Conservation (phyloP, 495 filamentous ascomycete genomes). For the Penicillium egyptiacum region DNA sequence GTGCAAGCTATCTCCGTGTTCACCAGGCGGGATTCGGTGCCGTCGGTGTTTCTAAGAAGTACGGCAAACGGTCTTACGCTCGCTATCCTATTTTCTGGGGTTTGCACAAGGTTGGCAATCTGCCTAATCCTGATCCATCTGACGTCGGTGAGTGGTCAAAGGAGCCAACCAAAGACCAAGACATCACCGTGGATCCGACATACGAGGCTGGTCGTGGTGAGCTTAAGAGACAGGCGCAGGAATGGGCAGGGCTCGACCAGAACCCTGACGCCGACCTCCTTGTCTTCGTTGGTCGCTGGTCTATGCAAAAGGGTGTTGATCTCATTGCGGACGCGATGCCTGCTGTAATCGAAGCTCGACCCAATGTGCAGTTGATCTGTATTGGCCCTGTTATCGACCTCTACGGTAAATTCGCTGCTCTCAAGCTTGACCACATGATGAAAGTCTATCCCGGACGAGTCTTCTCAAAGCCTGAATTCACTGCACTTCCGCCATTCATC, state of each 20-base stretch:
- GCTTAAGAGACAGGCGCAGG: constrained; percentile 69
- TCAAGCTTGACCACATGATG: constrained; percentile 75
- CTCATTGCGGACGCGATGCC: constrained; percentile 79
- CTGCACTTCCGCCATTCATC: constrained; percentile 70
- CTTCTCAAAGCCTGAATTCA: constrained; percentile 76
- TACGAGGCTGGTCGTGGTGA: constrained; percentile 60
- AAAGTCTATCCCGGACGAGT: constrained; percentile 70
- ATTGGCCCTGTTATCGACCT: constrained; percentile 76
- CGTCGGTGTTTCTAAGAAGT: constrained; percentile 72
- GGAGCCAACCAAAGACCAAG: constrained; percentile 49
- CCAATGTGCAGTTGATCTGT: constrained; percentile 67
- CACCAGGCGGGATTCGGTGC: constrained; percentile 75
- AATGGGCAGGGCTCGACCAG: constrained; percentile 71
- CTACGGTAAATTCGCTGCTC: constrained; percentile 73
- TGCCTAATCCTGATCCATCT: constrained; percentile 75
- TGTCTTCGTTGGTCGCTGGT: constrained; percentile 80
- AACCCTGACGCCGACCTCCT: constrained; percentile 71
- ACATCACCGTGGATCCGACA: constrained; percentile 54
- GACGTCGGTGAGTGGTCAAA: constrained; percentile 69
- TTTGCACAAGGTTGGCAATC: constrained; percentile 65
- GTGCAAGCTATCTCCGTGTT: constrained; percentile 69
- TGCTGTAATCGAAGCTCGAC: constrained; percentile 63
- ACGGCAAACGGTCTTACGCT: constrained; percentile 71
- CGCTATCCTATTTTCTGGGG: constrained; percentile 80
- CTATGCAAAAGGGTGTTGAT: constrained; percentile 76